A percentile compares a stretch with the other conserved stretches of the same genome.
phyloP scores from a whole-genome alignment of 306 rosid genomes.

The Luffa aegyptiaca region DNA sequence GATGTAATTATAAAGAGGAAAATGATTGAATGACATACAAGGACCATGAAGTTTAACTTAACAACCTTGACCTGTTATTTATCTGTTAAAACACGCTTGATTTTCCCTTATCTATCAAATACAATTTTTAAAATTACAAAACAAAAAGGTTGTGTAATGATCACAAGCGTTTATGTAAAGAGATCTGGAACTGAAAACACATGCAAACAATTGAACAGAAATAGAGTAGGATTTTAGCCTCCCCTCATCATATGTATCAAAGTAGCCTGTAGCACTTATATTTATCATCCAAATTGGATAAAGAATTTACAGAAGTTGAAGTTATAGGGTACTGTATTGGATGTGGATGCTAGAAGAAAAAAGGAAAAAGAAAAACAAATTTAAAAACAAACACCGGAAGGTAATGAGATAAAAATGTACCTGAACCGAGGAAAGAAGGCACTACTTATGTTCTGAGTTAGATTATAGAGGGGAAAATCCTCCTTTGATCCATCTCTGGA shows the following conservation, averaged over 20 bases:
- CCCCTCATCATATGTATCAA: neutral
- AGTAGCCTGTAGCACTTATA: neutral
- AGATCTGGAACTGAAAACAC: neutral
- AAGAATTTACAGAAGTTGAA: neutral
- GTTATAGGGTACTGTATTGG: neutral
- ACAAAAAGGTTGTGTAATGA: neutral
- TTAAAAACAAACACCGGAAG: neutral
- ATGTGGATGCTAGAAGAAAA: neutral
- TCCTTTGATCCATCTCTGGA: slow-evolving; percentile 36
- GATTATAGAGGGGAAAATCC: slow-evolving; percentile 27
- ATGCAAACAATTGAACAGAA: neutral
- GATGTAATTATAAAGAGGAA: neutral
- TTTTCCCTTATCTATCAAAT: neutral
- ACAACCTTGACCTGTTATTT: neutral
- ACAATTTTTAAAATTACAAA: neutral
- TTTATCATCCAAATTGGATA: neutral
- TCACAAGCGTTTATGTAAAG: neutral
- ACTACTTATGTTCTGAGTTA: slow-evolving; percentile 62
- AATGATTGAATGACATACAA: neutral
- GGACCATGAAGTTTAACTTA: neutral
- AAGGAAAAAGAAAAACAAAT: neutral
- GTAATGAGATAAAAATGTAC: slow-evolving; percentile 23
- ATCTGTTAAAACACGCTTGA: neutral
- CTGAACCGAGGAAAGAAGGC: slow-evolving; percentile 78
- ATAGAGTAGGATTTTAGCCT: neutral